These are phyloP conservation scores for Cadophora gregata DNA, from an alignment of 2,329 filamentous ascomycete genomes.

Conservation along the genomic window DNA sequence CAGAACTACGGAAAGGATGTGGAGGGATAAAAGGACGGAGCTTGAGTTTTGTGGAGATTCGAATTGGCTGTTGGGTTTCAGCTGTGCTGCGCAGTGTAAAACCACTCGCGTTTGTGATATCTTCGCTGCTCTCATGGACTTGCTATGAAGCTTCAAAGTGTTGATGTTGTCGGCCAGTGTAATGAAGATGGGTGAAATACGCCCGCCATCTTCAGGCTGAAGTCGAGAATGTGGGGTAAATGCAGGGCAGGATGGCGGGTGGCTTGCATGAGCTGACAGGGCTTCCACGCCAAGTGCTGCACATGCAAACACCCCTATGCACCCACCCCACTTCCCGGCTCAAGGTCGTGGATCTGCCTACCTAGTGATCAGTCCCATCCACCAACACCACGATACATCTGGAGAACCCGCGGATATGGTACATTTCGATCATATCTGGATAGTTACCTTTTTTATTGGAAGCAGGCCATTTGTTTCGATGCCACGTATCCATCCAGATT, in stretches of 20 bases:
- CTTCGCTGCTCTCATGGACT: background rate
- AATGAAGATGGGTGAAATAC: too few species aligned
- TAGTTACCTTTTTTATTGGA: background rate
- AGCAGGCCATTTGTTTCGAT: background rate
- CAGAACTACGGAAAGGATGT: background rate
- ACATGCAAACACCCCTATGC: constrained; percentile 1
- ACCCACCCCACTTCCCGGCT: background rate
- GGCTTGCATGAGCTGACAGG: constrained; percentile 2
- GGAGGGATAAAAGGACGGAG: background rate
- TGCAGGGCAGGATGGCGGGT: background rate
- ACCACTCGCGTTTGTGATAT: background rate
- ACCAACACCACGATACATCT: background rate
- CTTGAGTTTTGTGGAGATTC: background rate
- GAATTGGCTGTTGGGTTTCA: background rate
- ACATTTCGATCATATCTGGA: background rate
- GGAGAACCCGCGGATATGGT: background rate
- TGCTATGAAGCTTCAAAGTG: background rate
- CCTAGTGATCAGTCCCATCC: too few species aligned
- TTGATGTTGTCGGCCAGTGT: background rate
- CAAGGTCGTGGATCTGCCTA: too few species aligned
- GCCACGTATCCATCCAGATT: background rate
- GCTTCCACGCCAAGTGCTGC: background rate
- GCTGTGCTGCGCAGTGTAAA: background rate
- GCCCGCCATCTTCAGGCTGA: background rate
- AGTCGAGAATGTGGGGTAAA: background rate